phyloP scores from a whole-genome alignment of 345 rosid genomes.

The Heritiera fomes region DNA sequence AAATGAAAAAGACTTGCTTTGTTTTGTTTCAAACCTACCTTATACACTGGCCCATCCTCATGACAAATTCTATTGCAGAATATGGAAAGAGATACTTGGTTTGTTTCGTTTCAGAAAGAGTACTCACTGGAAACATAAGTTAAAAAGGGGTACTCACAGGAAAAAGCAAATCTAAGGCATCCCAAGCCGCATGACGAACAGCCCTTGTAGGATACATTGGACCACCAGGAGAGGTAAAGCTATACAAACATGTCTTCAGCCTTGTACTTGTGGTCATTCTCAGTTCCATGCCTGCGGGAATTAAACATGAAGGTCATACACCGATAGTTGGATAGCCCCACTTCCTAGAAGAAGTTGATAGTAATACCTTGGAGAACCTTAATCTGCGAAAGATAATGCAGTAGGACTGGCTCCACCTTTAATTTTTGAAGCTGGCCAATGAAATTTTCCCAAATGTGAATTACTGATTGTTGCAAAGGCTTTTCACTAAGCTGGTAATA shows the following conservation, averaged over 20 bases:
- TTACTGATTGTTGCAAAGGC: neutral
- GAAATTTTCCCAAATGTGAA: slow-evolving; percentile 9
- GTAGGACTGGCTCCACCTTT: slow-evolving; percentile 95
- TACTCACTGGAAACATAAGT: neutral
- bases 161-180: slow-evolving; percentile 81
- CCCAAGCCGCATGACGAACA: slow-evolving; percentile 99
- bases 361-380: slow-evolving; percentile 76
- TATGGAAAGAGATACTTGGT: neutral
- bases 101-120: neutral
- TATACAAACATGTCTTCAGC: slow-evolving; percentile 86
- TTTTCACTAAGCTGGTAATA: neutral
- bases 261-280: slow-evolving; percentile 96
- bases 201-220: slow-evolving; percentile 99
- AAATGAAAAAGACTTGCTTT: neutral
- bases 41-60: neutral
- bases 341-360: slow-evolving; percentile 2
- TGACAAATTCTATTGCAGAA: neutral
- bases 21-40: neutral
- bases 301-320: neutral
- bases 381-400: slow-evolving; percentile 84
- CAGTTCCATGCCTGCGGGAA: slow-evolving; percentile 77
- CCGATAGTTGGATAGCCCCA: neutral
- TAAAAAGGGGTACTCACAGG: slow-evolving; percentile 64
- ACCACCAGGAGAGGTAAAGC: slow-evolving; percentile 97
- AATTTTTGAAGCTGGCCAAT: slow-evolving; percentile 79